Evolutionary conservation across 768 basidiomycete genomes (phyloP), one percentile per base, ranked within the genome.

Genomic region (Kwoniella sp.): DNA sequence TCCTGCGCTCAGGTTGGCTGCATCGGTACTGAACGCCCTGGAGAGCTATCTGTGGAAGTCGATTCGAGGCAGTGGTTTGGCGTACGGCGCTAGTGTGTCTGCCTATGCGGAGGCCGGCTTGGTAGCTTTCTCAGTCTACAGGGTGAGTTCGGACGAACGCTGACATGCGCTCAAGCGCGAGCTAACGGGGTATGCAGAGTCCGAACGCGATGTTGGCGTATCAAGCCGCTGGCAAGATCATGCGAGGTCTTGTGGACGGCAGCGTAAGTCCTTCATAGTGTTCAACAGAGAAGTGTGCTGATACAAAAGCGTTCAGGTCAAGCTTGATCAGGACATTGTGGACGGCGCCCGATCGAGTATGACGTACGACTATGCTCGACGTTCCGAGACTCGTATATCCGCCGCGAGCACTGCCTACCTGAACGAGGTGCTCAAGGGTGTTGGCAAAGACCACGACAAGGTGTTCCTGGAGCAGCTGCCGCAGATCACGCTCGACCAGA

Each of bases 41-140:
- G 95, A 98, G 77, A 87, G 89, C 59, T 95, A 85, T 71, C 82
- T 96, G 50, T 98, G 93, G 93, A 69, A 85, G 22, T 87, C 85
- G 56, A 89, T 99, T 55, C 85, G 95, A 34, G 95, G 95, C 6
- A 85, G 89, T 50, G 95, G 95, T 19, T 76, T 99, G 28, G 95
- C 95, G 4, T 98, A 95, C 60, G 89, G 90, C n/a, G 89, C 89
- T 23, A 83, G 83, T 63, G 78, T 86, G 27, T 79, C 79, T 0
- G 70, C 84, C 27, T 89, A 92, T 61, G 76, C 83, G 27, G 91
- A 95, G 75, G 79, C 84, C 20, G 89, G 89, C 1, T 74, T 85
- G 10, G 75, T 89, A 23, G 82, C 74, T 44, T 92, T 91, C 74
- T 79, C 81, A 12, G 77, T 92, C 2, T 92, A 89, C 67, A 80